Conservation (phyloP, 805 yeast genomes). For the Candida insectalens region DNA sequence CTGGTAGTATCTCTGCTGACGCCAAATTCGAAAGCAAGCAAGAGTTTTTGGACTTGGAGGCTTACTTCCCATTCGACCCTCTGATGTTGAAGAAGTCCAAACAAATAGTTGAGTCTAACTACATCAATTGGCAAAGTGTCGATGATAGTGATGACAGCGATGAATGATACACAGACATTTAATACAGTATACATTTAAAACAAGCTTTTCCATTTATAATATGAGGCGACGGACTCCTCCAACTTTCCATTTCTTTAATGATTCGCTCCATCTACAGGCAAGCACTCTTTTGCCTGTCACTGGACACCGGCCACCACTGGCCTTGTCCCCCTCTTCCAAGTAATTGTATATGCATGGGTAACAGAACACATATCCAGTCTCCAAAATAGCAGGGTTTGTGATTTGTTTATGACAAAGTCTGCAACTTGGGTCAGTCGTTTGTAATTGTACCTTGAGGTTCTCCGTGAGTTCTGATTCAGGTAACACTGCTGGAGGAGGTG, state of each 20-base stretch:
- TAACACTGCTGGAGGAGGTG: slow-evolving; percentile 14
- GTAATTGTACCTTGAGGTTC: slow-evolving; percentile 7
- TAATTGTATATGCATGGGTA: slow-evolving; percentile 73
- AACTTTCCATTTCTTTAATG: slow-evolving; percentile 56
- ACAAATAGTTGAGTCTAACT: slow-evolving; percentile 40
- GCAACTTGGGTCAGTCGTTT: slow-evolving; percentile 34
- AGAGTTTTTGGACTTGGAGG: slow-evolving; percentile 81
- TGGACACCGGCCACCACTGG: slow-evolving; percentile 71
- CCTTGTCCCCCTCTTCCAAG: slow-evolving; percentile 37
- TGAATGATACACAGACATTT: not conserved
- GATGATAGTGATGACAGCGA: slow-evolving; percentile 34
- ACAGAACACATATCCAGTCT: slow-evolving; percentile 87
- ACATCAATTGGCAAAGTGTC: slow-evolving; percentile 79
- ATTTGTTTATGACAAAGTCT: slow-evolving; percentile 60
- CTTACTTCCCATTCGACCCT: slow-evolving; percentile 97
- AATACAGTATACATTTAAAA: slow-evolving; percentile 1
- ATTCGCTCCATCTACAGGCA: slow-evolving; percentile 59
- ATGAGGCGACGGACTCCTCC: slow-evolving; percentile 70
- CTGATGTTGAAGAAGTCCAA: slow-evolving; percentile 58
- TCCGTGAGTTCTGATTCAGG: slow-evolving; percentile 5
- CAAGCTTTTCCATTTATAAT: slow-evolving; percentile 25
- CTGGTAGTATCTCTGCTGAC: slow-evolving; percentile 4
- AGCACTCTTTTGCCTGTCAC: slow-evolving; percentile 63
- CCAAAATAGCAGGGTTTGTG: slow-evolving; percentile 76
- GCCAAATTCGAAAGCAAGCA: slow-evolving; percentile 36